Conservation (phyloP, 129 eudicot species). For the Flaveria bidentis region DNA sequence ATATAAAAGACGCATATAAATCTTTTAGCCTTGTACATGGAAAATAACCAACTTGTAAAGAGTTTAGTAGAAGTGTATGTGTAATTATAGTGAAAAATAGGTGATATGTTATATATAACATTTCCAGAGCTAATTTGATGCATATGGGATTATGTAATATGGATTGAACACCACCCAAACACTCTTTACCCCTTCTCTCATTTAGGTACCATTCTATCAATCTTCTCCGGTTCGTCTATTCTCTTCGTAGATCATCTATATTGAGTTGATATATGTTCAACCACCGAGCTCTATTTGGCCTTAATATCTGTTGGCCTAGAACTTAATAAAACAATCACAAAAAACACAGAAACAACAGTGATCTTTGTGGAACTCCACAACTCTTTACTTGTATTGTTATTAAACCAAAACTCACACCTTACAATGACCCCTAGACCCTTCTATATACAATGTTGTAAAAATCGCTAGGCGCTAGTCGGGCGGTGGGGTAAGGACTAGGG, state of each 20-base stretch:
- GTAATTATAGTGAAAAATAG: neutral
- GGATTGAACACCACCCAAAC: neutral
- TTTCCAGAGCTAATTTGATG: neutral
- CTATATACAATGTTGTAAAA: too few relatives aligned
- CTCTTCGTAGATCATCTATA: neutral
- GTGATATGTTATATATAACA: neutral
- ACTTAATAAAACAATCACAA: too few relatives aligned
- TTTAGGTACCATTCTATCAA: neutral
- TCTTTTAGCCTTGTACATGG: neutral
- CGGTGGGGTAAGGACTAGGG: too few relatives aligned
- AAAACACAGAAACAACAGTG: too few relatives aligned
- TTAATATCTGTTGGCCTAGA: neutral
- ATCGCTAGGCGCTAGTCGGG: too few relatives aligned
- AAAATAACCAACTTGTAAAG: neutral
- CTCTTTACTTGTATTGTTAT: too few relatives aligned
- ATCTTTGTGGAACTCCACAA: too few relatives aligned
- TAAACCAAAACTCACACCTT: too few relatives aligned
- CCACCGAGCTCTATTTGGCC: neutral
- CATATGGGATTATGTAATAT: neutral
- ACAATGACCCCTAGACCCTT: too few relatives aligned
- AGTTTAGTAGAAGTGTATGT: neutral
- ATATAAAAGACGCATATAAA: neutral
- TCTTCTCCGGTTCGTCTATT: neutral
- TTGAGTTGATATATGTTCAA: neutral
- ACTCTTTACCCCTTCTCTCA: neutral